Evolutionary conservation across 148 eudicot species (phyloP).

Genomic region (Vaccinium corymbosum): DNA sequence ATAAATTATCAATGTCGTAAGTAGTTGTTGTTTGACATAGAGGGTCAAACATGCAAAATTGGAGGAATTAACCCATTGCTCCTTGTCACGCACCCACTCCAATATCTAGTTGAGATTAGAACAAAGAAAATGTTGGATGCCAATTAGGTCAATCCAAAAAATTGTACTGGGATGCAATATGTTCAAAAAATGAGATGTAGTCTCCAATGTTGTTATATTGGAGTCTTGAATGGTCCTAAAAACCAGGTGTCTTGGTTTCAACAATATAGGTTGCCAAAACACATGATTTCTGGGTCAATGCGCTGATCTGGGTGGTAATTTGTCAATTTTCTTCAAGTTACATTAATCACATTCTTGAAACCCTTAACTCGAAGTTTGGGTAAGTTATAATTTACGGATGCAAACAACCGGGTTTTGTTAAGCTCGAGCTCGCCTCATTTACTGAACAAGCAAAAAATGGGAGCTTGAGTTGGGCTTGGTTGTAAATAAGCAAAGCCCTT

Average conservation of each 20-base stretch:
- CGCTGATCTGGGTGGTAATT: not conserved
- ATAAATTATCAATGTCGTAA: too few relatives aligned
- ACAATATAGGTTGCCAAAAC: not conserved
- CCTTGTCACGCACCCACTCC: too few relatives aligned
- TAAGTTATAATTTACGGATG: not conserved
- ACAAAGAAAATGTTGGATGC: not conserved
- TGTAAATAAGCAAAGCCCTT: not conserved
- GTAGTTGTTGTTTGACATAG: too few relatives aligned
- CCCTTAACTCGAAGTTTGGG: not conserved
- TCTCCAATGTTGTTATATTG: not conserved
- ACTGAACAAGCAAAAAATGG: not conserved
- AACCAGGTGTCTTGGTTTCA: not conserved
- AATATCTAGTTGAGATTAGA: not conserved
- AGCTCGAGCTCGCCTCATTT: not conserved
- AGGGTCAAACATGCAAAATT: too few relatives aligned
- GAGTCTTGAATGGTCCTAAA: constrained; percentile 1
- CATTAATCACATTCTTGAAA: not conserved
- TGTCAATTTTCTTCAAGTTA: not conserved
- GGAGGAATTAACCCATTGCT: too few relatives aligned
- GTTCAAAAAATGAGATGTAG: not conserved
- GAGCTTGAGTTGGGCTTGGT: not conserved
- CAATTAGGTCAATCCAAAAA: not conserved
- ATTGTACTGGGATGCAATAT: not conserved
- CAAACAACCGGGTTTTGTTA: not conserved
- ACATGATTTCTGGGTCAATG: not conserved